A percentile compares a stretch with the other conserved stretches of the same genome.
Conservation (phyloP, 441 rosid genomes). For the Brassica balearica region DNA sequence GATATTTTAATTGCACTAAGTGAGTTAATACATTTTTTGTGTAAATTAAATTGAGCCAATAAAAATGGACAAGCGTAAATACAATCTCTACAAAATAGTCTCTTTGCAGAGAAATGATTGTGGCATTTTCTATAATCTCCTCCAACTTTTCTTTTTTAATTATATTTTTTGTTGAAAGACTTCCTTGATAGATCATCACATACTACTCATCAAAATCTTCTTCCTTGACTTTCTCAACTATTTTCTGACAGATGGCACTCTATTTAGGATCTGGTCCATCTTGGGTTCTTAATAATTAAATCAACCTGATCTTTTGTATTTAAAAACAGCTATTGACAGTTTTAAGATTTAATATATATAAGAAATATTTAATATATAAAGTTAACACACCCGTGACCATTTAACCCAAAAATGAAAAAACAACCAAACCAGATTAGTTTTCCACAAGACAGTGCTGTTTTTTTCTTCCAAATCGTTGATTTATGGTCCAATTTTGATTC, state of each 20-base stretch:
- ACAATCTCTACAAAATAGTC: no score
- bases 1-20: no score
- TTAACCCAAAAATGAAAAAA: not conserved
- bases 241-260: not conserved
- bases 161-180: no score
- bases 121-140: no score
- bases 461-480: not conserved
- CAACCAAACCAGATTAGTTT: not conserved
- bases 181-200: no score
- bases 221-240: not conserved
- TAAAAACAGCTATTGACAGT: not conserved
- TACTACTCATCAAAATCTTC: no score
- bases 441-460: not conserved
- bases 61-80: no score
- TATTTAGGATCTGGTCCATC: not conserved
- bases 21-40: no score
- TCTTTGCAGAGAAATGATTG: no score
- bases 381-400: not conserved
- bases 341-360: no score
- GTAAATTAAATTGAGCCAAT: no score
- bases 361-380: not conserved
- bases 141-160: no score
- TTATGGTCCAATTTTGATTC: not conserved
- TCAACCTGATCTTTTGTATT: not conserved
- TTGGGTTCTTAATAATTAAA: not conserved